Percentiles rank a stretch among this genome's conserved stretches.
These are phyloP conservation scores for Taiwanofungus camphoratus DNA, from an alignment of 1,284 basidiomycete genomes.

Conservation along the genomic window DNA sequence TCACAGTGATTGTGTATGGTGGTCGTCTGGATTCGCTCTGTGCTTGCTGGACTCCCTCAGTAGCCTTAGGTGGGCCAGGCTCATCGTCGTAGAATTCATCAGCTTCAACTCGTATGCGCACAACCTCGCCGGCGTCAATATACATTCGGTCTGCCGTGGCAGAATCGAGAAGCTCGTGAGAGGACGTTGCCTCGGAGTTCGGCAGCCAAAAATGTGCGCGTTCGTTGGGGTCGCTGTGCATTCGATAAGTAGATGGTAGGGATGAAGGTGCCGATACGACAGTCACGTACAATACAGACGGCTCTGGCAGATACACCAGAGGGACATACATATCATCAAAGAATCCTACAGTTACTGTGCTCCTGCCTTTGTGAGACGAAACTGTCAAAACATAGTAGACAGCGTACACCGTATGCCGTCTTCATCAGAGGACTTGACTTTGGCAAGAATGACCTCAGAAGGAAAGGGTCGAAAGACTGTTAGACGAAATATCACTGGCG, in stretches of 20 bases:
- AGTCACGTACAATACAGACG: slow-evolving; percentile 66
- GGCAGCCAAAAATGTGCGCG: slow-evolving; percentile 81
- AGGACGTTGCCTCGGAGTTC: slow-evolving; percentile 47
- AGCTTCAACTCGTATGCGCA: slow-evolving; percentile 85
- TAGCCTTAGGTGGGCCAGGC: slow-evolving; percentile 76
- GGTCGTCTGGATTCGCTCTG: slow-evolving; percentile 50
- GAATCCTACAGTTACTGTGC: slow-evolving; percentile 81
- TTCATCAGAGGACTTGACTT: slow-evolving; percentile 80
- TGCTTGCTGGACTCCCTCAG: slow-evolving; percentile 55
- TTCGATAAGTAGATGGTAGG: slow-evolving; percentile 4
- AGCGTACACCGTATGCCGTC: slow-evolving; percentile 76
- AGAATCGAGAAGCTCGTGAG: slow-evolving; percentile 65
- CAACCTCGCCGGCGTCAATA: slow-evolving; percentile 75
- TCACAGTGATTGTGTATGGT: slow-evolving; percentile 72
- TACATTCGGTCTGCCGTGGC: slow-evolving; percentile 73
- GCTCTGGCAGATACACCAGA: slow-evolving; percentile 65
- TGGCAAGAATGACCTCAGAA: slow-evolving; percentile 87
- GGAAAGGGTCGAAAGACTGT: slow-evolving; percentile 90
- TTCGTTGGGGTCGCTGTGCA: slow-evolving; percentile 69
- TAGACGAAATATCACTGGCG: slow-evolving; percentile 80
- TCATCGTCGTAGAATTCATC: slow-evolving; percentile 91
- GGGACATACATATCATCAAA: slow-evolving; percentile 93
- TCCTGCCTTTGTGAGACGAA: slow-evolving; percentile 5
- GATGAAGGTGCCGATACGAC: slow-evolving; percentile 16
- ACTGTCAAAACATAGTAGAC: slow-evolving; percentile 1